Evolutionary conservation across 1,284 basidiomycete genomes (phyloP).

Genomic region (Puccinia triticina): DNA sequence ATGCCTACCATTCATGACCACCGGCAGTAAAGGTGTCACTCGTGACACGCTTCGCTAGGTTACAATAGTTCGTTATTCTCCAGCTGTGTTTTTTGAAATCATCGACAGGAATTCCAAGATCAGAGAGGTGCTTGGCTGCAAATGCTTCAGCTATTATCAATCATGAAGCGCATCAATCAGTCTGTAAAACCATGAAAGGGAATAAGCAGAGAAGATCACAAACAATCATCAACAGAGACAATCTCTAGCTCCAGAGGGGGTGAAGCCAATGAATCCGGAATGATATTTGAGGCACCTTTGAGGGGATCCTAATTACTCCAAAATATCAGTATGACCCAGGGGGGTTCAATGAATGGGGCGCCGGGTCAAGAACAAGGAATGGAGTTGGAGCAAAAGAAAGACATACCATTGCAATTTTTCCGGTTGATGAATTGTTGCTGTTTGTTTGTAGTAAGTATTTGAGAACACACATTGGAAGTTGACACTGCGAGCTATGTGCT

Average conservation of each 20-base stretch:
- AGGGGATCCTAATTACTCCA: conserved; percentile 34
- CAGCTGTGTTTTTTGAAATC: conserved; percentile 88
- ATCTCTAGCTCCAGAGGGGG: conserved; percentile 41
- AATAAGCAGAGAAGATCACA: neutral
- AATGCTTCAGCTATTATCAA: conserved; percentile 76
- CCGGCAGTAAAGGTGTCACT: conserved; percentile 96
- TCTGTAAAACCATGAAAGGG: neutral
- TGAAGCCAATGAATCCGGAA: conserved; percentile 40
- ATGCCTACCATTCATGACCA: conserved; percentile 88
- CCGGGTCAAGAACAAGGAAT: too few species aligned
- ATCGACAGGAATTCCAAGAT: conserved; percentile 91
- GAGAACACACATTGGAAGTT: too few species aligned
- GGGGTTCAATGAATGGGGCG: too few species aligned
- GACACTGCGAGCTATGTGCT: too few species aligned
- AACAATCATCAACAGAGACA: conserved; percentile 51
- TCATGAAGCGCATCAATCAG: neutral
- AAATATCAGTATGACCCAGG: too few species aligned
- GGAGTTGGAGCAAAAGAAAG: too few species aligned
- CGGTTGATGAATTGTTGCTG: too few species aligned
- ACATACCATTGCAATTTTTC: too few species aligned
- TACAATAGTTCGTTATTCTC: conserved; percentile 82
- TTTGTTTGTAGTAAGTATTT: too few species aligned
- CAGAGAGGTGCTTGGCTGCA: conserved; percentile 89
- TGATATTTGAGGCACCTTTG: conserved; percentile 44
- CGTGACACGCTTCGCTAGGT: conserved; percentile 89